A percentile compares a stretch with the other conserved stretches of the same genome.
Evolutionary conservation across 2,329 filamentous ascomycete species (phyloP).

Genomic region (Metarhizium guizhouense): DNA sequence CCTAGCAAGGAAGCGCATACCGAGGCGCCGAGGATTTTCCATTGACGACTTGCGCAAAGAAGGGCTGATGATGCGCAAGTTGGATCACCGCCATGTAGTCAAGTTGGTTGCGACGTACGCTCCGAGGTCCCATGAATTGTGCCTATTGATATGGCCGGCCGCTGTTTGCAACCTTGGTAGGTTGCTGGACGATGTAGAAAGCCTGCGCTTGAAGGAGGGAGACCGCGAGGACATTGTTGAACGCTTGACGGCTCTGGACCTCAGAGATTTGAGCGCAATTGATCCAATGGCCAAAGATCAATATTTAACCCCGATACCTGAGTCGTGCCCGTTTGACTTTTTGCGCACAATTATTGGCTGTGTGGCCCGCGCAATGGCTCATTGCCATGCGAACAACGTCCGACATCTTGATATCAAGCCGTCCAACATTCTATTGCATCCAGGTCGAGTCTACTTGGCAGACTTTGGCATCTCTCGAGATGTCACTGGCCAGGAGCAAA

Average conservation of each 20-base stretch:
- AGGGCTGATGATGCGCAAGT: conserved; percentile 36
- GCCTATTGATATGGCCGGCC: conserved; percentile 37
- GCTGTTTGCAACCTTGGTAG: conserved; percentile 35
- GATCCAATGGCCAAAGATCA: conserved; percentile 16
- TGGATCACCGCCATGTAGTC: conserved; percentile 39
- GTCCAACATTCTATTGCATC: conserved; percentile 36
- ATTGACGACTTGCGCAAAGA: conserved; percentile 35
- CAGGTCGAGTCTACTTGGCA: conserved; percentile 36
- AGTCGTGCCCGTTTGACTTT: conserved; percentile 30
- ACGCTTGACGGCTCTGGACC: conserved; percentile 28
- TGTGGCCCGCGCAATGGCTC: conserved; percentile 31
- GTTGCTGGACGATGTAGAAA: conserved; percentile 34
- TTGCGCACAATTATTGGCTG: conserved; percentile 35
- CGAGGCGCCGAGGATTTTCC: conserved; percentile 24
- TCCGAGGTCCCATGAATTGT: conserved; percentile 29
- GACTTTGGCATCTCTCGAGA: conserved; percentile 42
- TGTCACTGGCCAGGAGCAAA: conserved; percentile 34
- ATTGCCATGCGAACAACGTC: conserved; percentile 32
- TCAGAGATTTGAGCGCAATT: conserved; percentile 27
- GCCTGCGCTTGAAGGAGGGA: conserved; percentile 26
- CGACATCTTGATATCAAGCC: conserved; percentile 40
- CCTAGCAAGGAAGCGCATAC: conserved; percentile 36
- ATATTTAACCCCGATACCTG: conserved; percentile 9
- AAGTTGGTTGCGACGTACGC: conserved; percentile 39
- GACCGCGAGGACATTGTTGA: conserved; percentile 31